These are phyloP conservation scores for Komagataella ulmi DNA, from an alignment of 805 yeast genomes.

Conservation along the genomic window DNA sequence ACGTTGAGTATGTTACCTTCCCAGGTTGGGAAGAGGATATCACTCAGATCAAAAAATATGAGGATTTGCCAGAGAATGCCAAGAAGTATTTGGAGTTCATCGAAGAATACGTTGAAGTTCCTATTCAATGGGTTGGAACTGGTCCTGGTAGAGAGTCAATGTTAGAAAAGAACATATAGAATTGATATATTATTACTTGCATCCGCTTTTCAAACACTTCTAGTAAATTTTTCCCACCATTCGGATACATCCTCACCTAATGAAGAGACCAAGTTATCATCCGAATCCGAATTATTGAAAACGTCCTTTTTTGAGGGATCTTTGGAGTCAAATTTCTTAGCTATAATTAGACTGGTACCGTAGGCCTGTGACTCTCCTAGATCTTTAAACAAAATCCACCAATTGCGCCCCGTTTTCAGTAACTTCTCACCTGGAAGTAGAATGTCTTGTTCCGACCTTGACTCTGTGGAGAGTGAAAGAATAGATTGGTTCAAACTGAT, in stretches of 20 bases:
- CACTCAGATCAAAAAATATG: slow-evolving; percentile 53
- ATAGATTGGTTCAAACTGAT: neutral
- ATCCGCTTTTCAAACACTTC: neutral
- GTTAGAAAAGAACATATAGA: slow-evolving; percentile 38
- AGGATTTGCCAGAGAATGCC: slow-evolving; percentile 80
- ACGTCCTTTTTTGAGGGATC: neutral
- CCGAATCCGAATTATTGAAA: neutral
- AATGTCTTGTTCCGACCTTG: neutral
- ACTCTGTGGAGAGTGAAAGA: neutral
- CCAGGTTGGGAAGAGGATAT: slow-evolving; percentile 93
- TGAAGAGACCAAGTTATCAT: neutral
- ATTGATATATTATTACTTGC: neutral
- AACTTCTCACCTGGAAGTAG: neutral
- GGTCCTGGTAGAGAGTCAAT: slow-evolving; percentile 95
- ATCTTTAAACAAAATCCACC: slow-evolving; percentile 1
- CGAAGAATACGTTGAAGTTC: slow-evolving; percentile 74
- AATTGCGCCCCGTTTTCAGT: slow-evolving; percentile 2
- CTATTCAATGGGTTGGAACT: slow-evolving; percentile 94
- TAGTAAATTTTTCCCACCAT: neutral
- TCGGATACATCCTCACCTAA: neutral
- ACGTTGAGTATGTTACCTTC: slow-evolving; percentile 79
- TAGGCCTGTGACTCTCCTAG: neutral
- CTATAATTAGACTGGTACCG: neutral
- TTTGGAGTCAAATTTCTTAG: neutral
- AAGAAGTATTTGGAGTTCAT: slow-evolving; percentile 73